phyloP scores from a whole-genome alignment of 345 rosid genomes.

The Brassica carinata region DNA sequence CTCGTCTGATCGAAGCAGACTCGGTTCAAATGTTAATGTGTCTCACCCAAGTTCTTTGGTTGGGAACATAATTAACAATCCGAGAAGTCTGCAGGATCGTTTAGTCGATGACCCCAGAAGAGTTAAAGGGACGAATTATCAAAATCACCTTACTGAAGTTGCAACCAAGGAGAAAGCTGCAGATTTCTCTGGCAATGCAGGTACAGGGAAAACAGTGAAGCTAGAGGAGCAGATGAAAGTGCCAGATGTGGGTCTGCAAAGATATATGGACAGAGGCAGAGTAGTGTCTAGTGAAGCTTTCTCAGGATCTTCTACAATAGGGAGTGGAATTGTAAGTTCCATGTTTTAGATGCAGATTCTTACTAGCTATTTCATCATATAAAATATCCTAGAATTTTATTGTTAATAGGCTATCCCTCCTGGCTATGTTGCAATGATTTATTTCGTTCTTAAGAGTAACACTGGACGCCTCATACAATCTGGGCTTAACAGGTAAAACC shows the following conservation, averaged over 20 bases:
- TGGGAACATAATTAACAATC: constrained; percentile 51
- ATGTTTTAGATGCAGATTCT: constrained; percentile 11
- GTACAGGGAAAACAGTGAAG: constrained; percentile 54
- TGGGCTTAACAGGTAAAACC: constrained; percentile 49
- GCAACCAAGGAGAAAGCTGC: constrained; percentile 46
- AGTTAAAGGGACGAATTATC: constrained; percentile 37
- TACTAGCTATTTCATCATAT: constrained; percentile 2
- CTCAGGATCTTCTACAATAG: constrained; percentile 39
- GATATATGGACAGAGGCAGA: constrained; percentile 45
- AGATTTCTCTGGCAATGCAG: constrained; percentile 51
- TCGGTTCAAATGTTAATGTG: constrained; percentile 44
- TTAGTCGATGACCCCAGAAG: constrained; percentile 43
- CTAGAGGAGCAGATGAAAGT: constrained; percentile 50
- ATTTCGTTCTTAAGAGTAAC: not conserved
- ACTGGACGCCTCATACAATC: not conserved
- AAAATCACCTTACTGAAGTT: constrained; percentile 43
- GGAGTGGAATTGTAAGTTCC: constrained; percentile 74
- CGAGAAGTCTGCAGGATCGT: constrained; percentile 47
- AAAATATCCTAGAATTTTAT: not conserved
- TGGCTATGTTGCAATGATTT: not conserved
- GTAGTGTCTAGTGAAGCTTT: constrained; percentile 43
- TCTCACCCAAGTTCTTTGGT: constrained; percentile 35
- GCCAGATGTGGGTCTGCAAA: constrained; percentile 46
- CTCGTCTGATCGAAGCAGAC: constrained; percentile 49
- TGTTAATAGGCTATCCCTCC: not conserved